Conservation (phyloP, 176 grass and related monocot species). For the Bothriochloa decipiens region DNA sequence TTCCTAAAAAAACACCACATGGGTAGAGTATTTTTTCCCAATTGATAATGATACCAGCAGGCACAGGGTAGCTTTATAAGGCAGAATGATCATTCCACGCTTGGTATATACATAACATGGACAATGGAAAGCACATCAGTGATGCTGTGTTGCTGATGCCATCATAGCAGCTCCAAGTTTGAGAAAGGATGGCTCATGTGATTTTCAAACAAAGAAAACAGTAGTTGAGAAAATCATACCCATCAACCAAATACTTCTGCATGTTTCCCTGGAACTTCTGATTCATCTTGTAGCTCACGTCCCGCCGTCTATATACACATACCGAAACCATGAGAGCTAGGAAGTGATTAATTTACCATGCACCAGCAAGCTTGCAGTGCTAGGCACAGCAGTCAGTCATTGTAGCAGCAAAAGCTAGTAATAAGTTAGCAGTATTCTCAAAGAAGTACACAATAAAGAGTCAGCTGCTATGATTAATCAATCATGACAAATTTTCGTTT, state of each 20-base stretch:
- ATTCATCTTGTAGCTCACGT: constrained; percentile 87
- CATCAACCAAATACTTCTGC: constrained; percentile 80
- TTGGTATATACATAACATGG: neutral
- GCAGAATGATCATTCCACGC: neutral
- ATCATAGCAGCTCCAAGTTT: constrained; percentile 8
- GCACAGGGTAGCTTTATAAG: neutral
- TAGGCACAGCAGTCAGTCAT: neutral
- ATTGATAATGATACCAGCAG: neutral
- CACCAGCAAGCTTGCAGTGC: neutral
- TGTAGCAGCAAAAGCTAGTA: constrained; percentile 2
- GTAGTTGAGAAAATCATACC: constrained; percentile 48
- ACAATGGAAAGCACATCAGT: neutral
- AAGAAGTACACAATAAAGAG: neutral
- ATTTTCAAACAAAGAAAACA: constrained; percentile 7
- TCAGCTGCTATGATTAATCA: constrained; percentile 5
- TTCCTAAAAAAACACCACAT: neutral
- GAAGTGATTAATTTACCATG: constrained; percentile 11
- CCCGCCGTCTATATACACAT: constrained; percentile 62
- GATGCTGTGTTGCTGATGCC: neutral
- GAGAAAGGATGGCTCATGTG: neutral
- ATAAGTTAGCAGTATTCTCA: neutral
- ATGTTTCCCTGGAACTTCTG: constrained; percentile 83
- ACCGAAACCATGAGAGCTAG: constrained; percentile 19
- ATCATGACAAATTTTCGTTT: constrained; percentile 2
- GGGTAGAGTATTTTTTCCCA: neutral